Base-by-base conservation (phyloP, 2,329 filamentous ascomycete genomes). In the Cylindrodendrum hubeiense region DNA sequence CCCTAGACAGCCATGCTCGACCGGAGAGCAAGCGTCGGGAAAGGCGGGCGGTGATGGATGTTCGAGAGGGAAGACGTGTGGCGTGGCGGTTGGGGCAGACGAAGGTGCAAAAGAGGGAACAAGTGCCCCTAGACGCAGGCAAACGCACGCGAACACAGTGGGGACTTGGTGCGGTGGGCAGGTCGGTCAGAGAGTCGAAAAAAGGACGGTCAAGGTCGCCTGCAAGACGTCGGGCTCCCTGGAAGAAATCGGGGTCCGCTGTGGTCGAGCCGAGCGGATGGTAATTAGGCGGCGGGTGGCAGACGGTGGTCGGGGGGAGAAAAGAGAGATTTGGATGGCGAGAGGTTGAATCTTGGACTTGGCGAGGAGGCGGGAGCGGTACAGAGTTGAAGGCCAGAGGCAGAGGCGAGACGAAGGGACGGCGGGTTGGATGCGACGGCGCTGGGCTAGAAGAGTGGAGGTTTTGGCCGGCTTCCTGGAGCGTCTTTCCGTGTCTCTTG, bases 51-150 rank as follows among this genome's bases (percentile, higher is more conserved):
- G 69, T 65, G 67, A 59, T 74, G 58, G 64, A 65, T 66, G 55
- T 66, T 46, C 61, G 43, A 63, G 47, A 61, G 60, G 63, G 65
- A 65, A 66, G 67, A 50, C 53, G 64, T 73, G 61, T 50, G 47
- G 47, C n/a, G 60, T 60, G 70, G 53, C 53, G 67, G 72, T 73
- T 67, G 71, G 62, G 69, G 70, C 64, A 69, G 65, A 55, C 66
- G 64, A 68, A 68, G 66, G 59, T 51, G 49, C 37, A 64, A 60
- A 73, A 69, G 67, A 71, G 69, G 67, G 57, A 71, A 67, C 66
- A 49, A 67, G 68, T 60, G 60, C 71, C 71, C 71, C 67, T 71
- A 73, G 64, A 67, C 67, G 63, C 68, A 71, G 68, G 70, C 67
- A 69, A 71, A 71, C 57, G 57, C 62, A 65, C 62, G 57, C 57